A percentile compares a stretch with the other conserved stretches of the same genome.
phyloP scores from a whole-genome alignment of 1,139 yeast species.

The Chernovozyma aurita region DNA sequence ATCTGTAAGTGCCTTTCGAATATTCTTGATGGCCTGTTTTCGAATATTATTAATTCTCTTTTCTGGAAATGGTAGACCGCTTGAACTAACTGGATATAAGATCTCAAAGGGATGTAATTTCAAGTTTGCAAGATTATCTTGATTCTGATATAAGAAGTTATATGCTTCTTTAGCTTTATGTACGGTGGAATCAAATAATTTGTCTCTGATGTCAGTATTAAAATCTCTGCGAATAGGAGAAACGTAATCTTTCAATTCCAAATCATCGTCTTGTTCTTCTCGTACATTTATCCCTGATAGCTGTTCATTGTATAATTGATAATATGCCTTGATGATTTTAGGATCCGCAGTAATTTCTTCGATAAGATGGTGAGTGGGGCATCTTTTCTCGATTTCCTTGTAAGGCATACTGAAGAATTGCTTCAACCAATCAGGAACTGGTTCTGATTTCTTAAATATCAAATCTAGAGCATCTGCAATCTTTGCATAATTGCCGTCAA shows the following conservation, averaged over 20 bases:
- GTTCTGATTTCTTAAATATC: slow-evolving; percentile 19
- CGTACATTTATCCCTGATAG: too few relatives aligned
- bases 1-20: slow-evolving; percentile 17
- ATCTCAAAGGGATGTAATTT: slow-evolving; percentile 31
- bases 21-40: slow-evolving; percentile 19
- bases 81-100: slow-evolving; percentile 26
- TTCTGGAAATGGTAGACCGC: slow-evolving; percentile 31
- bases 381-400: slow-evolving; percentile 13
- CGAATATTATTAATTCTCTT: slow-evolving; percentile 23
- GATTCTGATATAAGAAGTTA: slow-evolving; percentile 9
- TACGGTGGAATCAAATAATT: background rate
- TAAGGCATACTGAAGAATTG: slow-evolving; percentile 19
- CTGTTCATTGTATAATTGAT: background rate
- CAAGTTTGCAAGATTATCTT: slow-evolving; percentile 16
- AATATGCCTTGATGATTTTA: slow-evolving; percentile 1
- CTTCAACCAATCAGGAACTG: slow-evolving; percentile 17
- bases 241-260: background rate
- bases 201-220: background rate
- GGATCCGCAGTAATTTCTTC: slow-evolving; percentile 22
- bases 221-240: background rate
- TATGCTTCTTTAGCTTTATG: background rate
- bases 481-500: slow-evolving; percentile 23
- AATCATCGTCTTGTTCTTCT: background rate
- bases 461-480: slow-evolving; percentile 25
- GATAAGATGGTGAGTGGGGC: slow-evolving; percentile 38